Percentiles rank a stretch among this genome's conserved stretches.
These are phyloP conservation scores for Mimosa bimucronata DNA, from an alignment of 306 rosid species.

Conservation along the genomic window DNA sequence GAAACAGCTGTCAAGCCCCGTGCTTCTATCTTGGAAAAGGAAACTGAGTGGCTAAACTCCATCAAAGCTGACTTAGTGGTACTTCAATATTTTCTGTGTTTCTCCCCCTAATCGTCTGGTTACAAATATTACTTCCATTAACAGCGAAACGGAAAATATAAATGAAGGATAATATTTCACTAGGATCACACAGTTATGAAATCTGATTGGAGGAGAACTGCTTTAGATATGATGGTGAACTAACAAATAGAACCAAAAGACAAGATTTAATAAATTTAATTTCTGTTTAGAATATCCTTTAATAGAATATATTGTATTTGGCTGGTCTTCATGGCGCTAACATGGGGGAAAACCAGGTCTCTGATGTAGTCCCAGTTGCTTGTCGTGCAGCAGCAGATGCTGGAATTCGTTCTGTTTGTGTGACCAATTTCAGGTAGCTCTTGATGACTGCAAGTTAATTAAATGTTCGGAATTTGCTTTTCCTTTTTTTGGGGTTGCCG, in stretches of 20 bases:
- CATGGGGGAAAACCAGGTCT: slow-evolving; percentile 56
- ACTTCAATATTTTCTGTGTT: slow-evolving; percentile 32
- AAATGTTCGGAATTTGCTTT: neutral
- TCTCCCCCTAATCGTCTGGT: too few relatives aligned
- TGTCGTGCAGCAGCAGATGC: slow-evolving; percentile 98
- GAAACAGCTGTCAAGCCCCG: slow-evolving; percentile 94
- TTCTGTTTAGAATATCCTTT: slow-evolving; percentile 24
- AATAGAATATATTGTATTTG: slow-evolving; percentile 4
- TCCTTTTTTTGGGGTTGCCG: neutral
- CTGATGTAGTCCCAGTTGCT: slow-evolving; percentile 97
- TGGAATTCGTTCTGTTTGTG: slow-evolving; percentile 96
- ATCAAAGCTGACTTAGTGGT: slow-evolving; percentile 96
- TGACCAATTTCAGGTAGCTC: slow-evolving; percentile 86
- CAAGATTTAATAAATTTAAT: slow-evolving; percentile 12
- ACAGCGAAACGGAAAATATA: slow-evolving; percentile 19
- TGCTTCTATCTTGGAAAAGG: slow-evolving; percentile 64
- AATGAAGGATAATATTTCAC: neutral
- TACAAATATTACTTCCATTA: slow-evolving; percentile 18
- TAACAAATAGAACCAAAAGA: neutral
- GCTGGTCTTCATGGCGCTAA: slow-evolving; percentile 33
- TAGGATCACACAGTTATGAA: neutral
- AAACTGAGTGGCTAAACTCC: slow-evolving; percentile 85
- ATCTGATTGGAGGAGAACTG: neutral
- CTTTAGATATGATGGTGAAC: neutral
- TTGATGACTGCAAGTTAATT: neutral